phyloP scores from a whole-genome alignment of 78 protist species.

The Dictyostelium capitatum region DNA sequence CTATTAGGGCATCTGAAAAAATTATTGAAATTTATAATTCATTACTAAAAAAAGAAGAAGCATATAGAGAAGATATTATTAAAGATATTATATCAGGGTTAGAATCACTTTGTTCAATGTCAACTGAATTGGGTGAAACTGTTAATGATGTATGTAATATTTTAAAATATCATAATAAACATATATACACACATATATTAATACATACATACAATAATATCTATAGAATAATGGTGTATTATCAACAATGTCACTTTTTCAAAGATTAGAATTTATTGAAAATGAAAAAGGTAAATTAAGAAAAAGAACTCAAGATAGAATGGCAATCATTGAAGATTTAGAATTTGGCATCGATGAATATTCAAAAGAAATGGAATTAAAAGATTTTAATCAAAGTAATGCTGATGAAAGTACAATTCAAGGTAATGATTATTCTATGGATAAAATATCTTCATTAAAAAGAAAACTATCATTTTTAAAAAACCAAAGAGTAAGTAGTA shows the following conservation, averaged over 20 bases:
- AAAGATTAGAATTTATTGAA: conserved; percentile 46
- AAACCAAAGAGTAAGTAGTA: conserved; percentile 71
- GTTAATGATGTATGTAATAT: conserved; percentile 56
- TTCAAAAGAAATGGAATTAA: conserved; percentile 69
- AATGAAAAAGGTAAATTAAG: conserved; percentile 41
- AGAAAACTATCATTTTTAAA: conserved; percentile 32
- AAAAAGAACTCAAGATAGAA: conserved; percentile 76
- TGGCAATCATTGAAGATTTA: conserved; percentile 57
- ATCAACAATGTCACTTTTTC: conserved; percentile 36
- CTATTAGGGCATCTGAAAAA: conserved; percentile 20
- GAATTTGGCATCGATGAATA: conserved; percentile 46
- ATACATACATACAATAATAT: no score
- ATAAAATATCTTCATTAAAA: conserved; percentile 50
- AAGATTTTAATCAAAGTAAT: conserved; percentile 25
- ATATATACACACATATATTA: neutral
- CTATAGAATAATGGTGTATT: conserved; percentile 25
- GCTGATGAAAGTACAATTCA: conserved; percentile 55
- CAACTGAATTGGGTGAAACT: conserved; percentile 81
- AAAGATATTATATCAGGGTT: conserved; percentile 61
- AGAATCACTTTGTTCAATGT: conserved; percentile 67
- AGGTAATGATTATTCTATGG: conserved; percentile 68
- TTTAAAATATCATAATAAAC: no score
- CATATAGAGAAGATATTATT: conserved; percentile 64
- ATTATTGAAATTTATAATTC: conserved; percentile 33
- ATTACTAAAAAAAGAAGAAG: conserved; percentile 56